Base-by-base conservation (phyloP, 2,329 filamentous ascomycete species). In the Dendrostoma leiphaemia region DNA sequence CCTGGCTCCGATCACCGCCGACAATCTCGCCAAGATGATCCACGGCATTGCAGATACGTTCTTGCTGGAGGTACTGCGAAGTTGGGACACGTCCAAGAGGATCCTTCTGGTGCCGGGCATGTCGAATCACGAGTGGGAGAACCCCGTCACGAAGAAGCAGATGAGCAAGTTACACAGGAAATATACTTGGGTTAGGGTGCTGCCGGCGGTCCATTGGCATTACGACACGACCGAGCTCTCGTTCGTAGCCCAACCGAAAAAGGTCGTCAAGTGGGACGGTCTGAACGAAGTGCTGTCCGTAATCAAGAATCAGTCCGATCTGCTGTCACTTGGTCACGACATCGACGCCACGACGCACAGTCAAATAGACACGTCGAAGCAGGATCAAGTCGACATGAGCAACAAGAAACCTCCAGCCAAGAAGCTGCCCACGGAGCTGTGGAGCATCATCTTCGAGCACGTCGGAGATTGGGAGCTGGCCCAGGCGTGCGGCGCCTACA, bases 381-480 rank as follows among this genome's bases (percentile, higher is more conserved):
- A 72, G 29, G 66, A 66, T 23, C 65, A 69, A 23, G 63, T 73
- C 6, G 64, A 68, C 0, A 70, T 67, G 21, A 64, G 61, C 43
- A 66, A 63, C 53, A 62, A 68, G 46, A 71, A n/a, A n/a, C n/a
- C n/a, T n/a, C n/a, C n/a, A n/a, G n/a, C 71, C 52, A 72, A 71
- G 19, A 75, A 75, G 38, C 75, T 97, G 1, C 93, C 93, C 0
- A 84, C 89, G 0, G 93, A 97, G 70, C 81, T 97, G 35, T 96
- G 92, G 91, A 88, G 88, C 29, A 88, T 93, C 54, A 88, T 97
- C 45, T 84, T 97, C 40, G 89, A 95, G 60, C 84, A 87, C 59
- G 83, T 91, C 0, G 85, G 85, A 40, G 93, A 97, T 68, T 97
- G 93, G 93, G 93, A 97, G 71, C 77, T 95, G 19, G 89, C 93